Conservation (phyloP, 1,139 yeast genomes). For the Saccharomyces hybrid region DNA sequence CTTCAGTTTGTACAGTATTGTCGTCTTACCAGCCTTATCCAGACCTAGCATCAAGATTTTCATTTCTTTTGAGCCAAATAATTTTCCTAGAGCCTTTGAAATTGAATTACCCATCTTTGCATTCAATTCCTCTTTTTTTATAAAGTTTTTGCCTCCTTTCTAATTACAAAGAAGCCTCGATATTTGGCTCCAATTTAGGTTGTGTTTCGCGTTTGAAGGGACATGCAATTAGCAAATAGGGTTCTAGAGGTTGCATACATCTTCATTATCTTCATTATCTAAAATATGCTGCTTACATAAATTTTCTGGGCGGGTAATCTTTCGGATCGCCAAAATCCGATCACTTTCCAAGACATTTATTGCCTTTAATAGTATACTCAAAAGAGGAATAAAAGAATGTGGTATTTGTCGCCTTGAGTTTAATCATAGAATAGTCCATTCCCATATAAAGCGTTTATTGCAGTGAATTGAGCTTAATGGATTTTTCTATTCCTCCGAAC, state of each 20-base stretch:
- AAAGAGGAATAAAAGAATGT: neutral
- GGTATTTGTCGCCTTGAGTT: neutral
- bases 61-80: conserved; percentile 44
- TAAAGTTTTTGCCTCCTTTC: neutral
- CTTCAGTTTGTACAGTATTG: conserved; percentile 32
- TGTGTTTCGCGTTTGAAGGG: neutral
- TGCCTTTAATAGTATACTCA: neutral
- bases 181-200: neutral
- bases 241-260: neutral
- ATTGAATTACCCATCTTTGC: conserved; percentile 41
- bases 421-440: neutral
- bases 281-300: neutral
- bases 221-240: neutral
- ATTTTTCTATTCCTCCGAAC: conserved; percentile 27
- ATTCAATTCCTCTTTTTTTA: neutral
- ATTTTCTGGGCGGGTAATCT: neutral
- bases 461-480: conserved; percentile 11
- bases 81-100: conserved; percentile 40
- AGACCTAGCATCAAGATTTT: conserved; percentile 80
- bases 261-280: neutral
- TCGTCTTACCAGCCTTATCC: conserved; percentile 89
- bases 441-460: neutral
- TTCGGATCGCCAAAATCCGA: neutral
- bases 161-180: neutral
- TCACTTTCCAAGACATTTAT: neutral